Evolutionary conservation across 2,329 filamentous ascomycete genomes (phyloP), one percentile per base, ranked within the genome.

Genomic region (Penicillium palitans): DNA sequence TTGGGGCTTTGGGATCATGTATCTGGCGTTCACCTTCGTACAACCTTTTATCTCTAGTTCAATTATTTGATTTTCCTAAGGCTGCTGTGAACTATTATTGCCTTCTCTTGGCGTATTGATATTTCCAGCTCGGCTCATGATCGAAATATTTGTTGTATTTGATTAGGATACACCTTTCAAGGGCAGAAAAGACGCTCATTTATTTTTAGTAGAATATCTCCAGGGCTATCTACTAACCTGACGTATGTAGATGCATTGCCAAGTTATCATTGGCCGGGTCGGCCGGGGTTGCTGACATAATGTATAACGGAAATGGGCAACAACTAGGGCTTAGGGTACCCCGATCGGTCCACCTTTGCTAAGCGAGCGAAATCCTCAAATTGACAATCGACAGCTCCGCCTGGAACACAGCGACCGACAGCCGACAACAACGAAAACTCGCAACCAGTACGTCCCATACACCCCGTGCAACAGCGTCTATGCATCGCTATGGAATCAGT

Each of bases 361-460:
- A 77, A 78, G 76, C 75, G 75, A 77, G 55, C 55, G 72, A 72
- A 73, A 70, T 70, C 65, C 69, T 73, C 70, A 77, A 72, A 74
- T 74, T 74, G 69, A 66, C 68, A 54, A 71, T 69, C 66, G 70
- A 61, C 67, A 69, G 67, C 68, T 68, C 69, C 72, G 68, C 71
- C 69, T 66, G 66, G 69, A 72, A 71, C 68, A 65, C 69, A 75
- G 71, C 71, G 72, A 74, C 71, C 70, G 72, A 73, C 70, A 71
- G 73, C 72, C 73, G 73, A 72, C 72, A 74, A 69, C 73, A 73
- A 77, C 74, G 74, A 76, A 70, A 72, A 75, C 73, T 74, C 76
- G 76, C 77, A 77, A 76, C 68, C 74, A 80, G 78, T 80, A 79
- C 70, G 77, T 77, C 56, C 53, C 58, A 52, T 61, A 52, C 61